Evolutionary conservation across 1,284 basidiomycete species (phyloP).

Genomic region (Meripilus lineatus): DNA sequence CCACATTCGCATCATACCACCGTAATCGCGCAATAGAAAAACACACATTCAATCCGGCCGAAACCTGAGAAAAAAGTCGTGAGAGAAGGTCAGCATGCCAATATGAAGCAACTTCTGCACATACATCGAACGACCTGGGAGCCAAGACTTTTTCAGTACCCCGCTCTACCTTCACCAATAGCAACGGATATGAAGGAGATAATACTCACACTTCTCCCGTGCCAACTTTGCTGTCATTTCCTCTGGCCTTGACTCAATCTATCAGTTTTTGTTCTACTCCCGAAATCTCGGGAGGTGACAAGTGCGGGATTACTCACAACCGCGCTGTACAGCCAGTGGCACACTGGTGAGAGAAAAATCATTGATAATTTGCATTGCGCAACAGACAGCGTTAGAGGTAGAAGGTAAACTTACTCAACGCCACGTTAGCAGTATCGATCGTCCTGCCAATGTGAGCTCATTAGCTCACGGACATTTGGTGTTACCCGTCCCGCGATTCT

Average conservation of each 20-base stretch:
- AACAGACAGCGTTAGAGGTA: background rate
- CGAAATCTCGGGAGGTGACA: background rate
- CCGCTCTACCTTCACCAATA: too few relatives aligned
- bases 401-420: conserved; percentile 1
- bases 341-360: conserved; percentile 3
- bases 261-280: background rate
- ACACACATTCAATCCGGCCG: conserved; percentile 7
- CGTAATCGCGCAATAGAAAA: background rate
- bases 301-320: background rate
- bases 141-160: too few relatives aligned
- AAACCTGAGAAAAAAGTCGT: conserved; percentile 2
- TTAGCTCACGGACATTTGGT: too few relatives aligned
- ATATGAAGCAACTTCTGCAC: background rate
- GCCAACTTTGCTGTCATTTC: background rate
- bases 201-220: background rate
- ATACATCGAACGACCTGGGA: background rate
- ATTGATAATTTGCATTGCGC: background rate
- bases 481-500: background rate
- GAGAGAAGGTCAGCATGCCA: background rate
- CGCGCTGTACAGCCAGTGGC: conserved; percentile 3
- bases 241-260: background rate
- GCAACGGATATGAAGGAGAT: background rate
- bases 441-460: background rate
- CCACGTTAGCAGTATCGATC: conserved; percentile 4
- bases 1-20: background rate